These are phyloP conservation scores for Fusarium acutatum DNA, from an alignment of 2,329 filamentous ascomycete genomes.

Conservation along the genomic window DNA sequence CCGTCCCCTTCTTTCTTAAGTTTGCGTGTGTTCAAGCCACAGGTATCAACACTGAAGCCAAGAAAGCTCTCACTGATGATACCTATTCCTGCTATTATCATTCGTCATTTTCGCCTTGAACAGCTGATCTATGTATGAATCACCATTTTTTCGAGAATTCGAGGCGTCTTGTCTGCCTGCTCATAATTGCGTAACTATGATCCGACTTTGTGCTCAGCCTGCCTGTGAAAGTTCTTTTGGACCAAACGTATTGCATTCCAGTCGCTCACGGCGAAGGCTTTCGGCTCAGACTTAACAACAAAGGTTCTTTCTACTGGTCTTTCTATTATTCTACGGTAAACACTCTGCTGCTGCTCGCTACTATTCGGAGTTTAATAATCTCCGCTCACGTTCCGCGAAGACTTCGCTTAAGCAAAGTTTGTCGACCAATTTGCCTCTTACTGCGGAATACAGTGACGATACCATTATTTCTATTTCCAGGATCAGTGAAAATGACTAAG, in stretches of 20 bases:
- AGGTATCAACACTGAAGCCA: background rate
- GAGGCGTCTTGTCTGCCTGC: background rate
- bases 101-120: background rate
- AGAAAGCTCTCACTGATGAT: background rate
- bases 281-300: background rate
- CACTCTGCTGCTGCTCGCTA: background rate
- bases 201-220: background rate
- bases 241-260: slow-evolving; percentile 9
- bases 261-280: background rate
- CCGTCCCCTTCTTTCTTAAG: background rate
- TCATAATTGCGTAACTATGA: background rate
- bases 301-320: background rate
- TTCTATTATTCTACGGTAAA: slow-evolving; percentile 14
- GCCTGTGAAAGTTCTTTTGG: background rate
- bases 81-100: no score
- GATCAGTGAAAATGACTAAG: background rate
- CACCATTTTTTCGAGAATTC: rapidly evolving
- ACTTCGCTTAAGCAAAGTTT: background rate
- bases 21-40: background rate
- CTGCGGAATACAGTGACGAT: background rate
- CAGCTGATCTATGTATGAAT: background rate
- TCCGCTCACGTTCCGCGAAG: background rate
- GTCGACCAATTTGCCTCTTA: background rate
- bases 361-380: background rate
- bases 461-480: background rate